A percentile compares a stretch with the other conserved stretches of the same genome.
phyloP scores from a whole-genome alignment of 164 flowering plant species.

The Paratinospora sagittata region DNA sequence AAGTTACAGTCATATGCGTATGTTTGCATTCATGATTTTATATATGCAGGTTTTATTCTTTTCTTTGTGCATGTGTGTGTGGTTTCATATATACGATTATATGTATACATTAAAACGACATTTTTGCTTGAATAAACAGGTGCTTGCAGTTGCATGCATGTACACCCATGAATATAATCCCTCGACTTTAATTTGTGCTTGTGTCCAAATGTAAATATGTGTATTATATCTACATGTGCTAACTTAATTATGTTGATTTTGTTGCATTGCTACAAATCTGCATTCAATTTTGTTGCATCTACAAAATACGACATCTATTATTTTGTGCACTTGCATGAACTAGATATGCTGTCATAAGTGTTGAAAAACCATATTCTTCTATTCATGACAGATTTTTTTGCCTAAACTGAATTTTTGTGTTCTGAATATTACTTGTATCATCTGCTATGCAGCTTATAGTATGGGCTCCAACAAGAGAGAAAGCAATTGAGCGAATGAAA shows the following conservation, averaged over 20 bases:
- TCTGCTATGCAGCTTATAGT: slow-evolving; percentile 65
- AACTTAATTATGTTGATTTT: too few relatives aligned
- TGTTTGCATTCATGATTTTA: not conserved
- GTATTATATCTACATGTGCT: too few relatives aligned
- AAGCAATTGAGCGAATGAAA: slow-evolving; percentile 95
- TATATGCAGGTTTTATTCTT: not conserved
- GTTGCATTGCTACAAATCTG: too few relatives aligned
- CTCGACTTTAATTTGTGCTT: not conserved
- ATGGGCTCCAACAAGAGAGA: slow-evolving; percentile 97
- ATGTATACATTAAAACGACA: too few relatives aligned
- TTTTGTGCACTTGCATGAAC: not conserved
- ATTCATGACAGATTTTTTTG: slow-evolving; percentile 2
- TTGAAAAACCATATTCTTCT: not conserved
- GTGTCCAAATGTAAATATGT: not conserved
- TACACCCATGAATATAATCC: not conserved
- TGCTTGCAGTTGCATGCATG: not conserved
- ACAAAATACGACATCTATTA: too few relatives aligned
- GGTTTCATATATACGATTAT: not conserved
- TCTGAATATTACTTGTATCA: slow-evolving; percentile 2
- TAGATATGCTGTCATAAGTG: not conserved
- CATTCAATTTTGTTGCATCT: too few relatives aligned
- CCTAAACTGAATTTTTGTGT: not conserved
- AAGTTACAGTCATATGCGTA: not conserved
- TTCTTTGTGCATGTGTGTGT: not conserved
- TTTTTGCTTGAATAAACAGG: too few relatives aligned